phyloP scores from a whole-genome alignment of 1,284 basidiomycete genomes.

The Amylostereum chailletii region DNA sequence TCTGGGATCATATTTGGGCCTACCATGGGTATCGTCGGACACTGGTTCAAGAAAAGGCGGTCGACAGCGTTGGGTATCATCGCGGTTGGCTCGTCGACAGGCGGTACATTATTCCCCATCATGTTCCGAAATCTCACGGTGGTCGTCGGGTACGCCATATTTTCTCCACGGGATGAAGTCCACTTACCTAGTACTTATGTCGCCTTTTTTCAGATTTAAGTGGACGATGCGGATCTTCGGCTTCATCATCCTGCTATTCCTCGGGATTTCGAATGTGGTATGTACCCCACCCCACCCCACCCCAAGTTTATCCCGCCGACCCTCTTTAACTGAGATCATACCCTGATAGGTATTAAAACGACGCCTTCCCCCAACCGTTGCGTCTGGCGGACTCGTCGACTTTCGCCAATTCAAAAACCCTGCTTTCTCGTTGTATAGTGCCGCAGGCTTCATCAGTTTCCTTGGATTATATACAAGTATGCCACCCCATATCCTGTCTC shows the following conservation, averaged over 20 bases:
- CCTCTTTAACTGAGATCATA: not conserved
- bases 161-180: not conserved
- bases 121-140: conserved; percentile 29
- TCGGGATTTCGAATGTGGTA: conserved; percentile 35
- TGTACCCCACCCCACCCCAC: not conserved
- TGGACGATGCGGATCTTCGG: conserved; percentile 57
- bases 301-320: not conserved
- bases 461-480: conserved; percentile 55
- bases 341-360: conserved; percentile 32
- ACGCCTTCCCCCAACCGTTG: conserved; percentile 39
- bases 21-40: conserved; percentile 31
- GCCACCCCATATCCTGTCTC: conserved; percentile 5
- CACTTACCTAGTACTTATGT: no score
- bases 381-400: conserved; percentile 42
- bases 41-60: conserved; percentile 39
- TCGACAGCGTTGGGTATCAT: conserved; percentile 33
- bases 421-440: conserved; percentile 34
- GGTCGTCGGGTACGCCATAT: conserved; percentile 23
- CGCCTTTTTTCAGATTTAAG: conserved; percentile 30
- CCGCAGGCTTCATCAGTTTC: conserved; percentile 37
- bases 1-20: conserved; percentile 36
- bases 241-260: conserved; percentile 37
- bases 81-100: conserved; percentile 32
- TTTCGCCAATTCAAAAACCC: conserved; percentile 36
- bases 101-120: conserved; percentile 36